Evolutionary conservation across 768 basidiomycete species (phyloP), one percentile per base, ranked within the genome.

Genomic region (Leccinum arenicola): DNA sequence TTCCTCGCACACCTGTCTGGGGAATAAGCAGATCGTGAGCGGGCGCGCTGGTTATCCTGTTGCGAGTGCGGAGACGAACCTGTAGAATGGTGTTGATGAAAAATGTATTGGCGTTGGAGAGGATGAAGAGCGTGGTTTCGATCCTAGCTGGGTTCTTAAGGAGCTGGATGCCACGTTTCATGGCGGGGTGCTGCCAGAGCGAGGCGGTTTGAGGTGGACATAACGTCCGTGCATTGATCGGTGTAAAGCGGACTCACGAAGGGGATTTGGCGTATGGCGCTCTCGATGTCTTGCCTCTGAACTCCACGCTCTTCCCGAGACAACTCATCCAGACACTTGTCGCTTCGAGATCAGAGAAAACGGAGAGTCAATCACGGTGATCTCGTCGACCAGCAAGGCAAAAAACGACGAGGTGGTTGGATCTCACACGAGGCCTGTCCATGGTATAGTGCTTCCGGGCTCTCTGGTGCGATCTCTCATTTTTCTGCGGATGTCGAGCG

Each of bases 361-460:
- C 29, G 15, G 7, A 38, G 3, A 21, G 36, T 38, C 36, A 38
- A 17, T 38, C 15, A 38, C 36, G 36, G 36, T 6, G 36, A 38
- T 38, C 36, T 38, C 36, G 15, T 21, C 21, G 21, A 38, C 36
- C 15, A 17, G 36, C 14, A 36, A 36, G 35, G 14, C 15, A 38
- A 17, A 21, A 38, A 38, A 21, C 10, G 11, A 21, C 11, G 19
- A 1, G 19, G 45, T n/a, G 19, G 21, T 21, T 4, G 19, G 45
- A 4, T 15, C 85, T 76, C 74, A 98, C 96, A 98, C 86, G 38
- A 97, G 83, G 77, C 98, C 97, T 3, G 95, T 98, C 89, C 94
- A 99, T 70, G 97, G 93, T 27, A 81, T 70, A 10, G 60, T 82
- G 73, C 8, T 74, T 65, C 71, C 91, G 82, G 65, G 86, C 77